Conservation (phyloP, 768 basidiomycete species). For the Kwoniella sp. region DNA sequence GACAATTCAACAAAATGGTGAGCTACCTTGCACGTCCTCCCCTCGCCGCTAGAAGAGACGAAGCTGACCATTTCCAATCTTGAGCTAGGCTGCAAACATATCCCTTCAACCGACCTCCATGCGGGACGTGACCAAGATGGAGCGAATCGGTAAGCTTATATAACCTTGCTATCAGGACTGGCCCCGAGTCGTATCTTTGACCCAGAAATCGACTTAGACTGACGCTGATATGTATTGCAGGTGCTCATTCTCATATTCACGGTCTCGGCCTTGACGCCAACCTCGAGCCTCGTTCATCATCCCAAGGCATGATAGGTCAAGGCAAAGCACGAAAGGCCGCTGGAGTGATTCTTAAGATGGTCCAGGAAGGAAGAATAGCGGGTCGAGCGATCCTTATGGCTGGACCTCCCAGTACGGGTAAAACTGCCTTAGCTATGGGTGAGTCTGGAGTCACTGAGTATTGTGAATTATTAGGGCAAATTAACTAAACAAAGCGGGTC, state of each 20-base stretch:
- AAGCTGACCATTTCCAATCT: too few species aligned
- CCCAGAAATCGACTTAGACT: too few species aligned
- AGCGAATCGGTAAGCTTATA: slow-evolving; percentile 56
- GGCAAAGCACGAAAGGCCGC: slow-evolving; percentile 94
- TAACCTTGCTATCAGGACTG: too few species aligned
- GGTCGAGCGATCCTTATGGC: slow-evolving; percentile 96
- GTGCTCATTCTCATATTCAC: slow-evolving; percentile 75
- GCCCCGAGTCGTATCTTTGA: too few species aligned
- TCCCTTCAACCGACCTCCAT: slow-evolving; percentile 45
- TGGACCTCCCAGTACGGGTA: slow-evolving; percentile 94
- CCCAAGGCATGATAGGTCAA: slow-evolving; percentile 96
- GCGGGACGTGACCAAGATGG: slow-evolving; percentile 56
- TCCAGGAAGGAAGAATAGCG: slow-evolving; percentile 91
- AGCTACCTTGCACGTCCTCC: too few species aligned
- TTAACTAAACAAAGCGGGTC: too few species aligned
- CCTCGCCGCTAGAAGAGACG: too few species aligned
- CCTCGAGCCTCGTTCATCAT: slow-evolving; percentile 80
- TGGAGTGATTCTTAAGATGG: slow-evolving; percentile 97
- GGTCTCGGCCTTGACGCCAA: slow-evolving; percentile 88
- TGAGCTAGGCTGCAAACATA: slow-evolving; percentile 51
- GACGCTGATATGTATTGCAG: slow-evolving; percentile 26
- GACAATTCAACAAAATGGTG: background rate
- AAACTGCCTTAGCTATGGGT: slow-evolving; percentile 98
- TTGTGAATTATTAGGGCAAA: too few species aligned
- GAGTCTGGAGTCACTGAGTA: slow-evolving; percentile 47